Evolutionary conservation across 2,329 filamentous ascomycete genomes (phyloP).

Genomic region (Ceratocystiopsis brevicomis): DNA sequence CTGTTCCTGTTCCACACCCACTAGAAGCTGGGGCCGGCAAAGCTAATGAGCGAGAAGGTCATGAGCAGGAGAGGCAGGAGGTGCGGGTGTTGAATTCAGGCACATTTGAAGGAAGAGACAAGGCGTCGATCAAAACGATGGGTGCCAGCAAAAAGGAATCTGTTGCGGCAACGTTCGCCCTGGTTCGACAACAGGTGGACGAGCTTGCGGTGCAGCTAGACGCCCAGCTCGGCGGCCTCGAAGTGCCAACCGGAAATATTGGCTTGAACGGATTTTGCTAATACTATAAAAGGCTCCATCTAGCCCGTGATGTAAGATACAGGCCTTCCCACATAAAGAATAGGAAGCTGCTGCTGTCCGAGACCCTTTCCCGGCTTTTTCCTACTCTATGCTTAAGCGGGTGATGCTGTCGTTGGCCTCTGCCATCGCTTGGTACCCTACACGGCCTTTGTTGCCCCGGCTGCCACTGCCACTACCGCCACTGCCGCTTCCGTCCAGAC

Average conservation of each 20-base stretch:
- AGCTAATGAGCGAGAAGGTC: too few species aligned
- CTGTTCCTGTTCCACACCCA: conserved; percentile 6
- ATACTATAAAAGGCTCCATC: neutral
- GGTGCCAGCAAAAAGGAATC: conserved; percentile 5
- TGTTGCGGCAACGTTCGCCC: conserved; percentile 26
- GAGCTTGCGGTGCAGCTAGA: conserved; percentile 42
- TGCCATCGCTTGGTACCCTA: neutral
- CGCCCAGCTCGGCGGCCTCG: conserved; percentile 34
- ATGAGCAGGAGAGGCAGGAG: conserved; percentile 19
- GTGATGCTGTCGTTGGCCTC: conserved; percentile 91
- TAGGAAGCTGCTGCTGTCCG: too few species aligned
- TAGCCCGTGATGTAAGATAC: too few species aligned
- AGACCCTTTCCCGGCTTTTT: too few species aligned
- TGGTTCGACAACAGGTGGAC: conserved; percentile 36
- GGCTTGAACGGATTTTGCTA: conserved; percentile 14
- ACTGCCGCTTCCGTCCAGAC: conserved; percentile 14
- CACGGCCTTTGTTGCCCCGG: conserved; percentile 16
- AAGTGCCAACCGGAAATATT: conserved; percentile 33
- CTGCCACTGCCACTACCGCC: conserved; percentile 22
- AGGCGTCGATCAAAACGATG: too few species aligned
- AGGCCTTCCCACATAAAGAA: too few species aligned
- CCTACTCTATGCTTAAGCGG: conserved; percentile 87
- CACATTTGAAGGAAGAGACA: too few species aligned
- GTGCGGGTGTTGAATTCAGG: neutral
- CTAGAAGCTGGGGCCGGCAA: conserved; percentile 20